phyloP scores from a whole-genome alignment of 1,139 yeast genomes.

The Pichia sp. region DNA sequence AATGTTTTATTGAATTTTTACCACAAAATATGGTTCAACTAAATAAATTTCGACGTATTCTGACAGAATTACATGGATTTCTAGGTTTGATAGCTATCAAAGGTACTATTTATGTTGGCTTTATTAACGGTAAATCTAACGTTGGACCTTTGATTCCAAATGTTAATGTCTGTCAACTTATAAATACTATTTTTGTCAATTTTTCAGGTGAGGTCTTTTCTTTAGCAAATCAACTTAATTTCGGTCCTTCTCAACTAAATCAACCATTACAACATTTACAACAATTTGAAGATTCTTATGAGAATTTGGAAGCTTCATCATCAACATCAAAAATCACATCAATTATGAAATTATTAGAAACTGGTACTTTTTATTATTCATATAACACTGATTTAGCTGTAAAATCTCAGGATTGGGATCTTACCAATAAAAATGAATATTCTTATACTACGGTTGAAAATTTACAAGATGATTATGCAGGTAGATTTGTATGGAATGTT shows the following conservation, averaged over 20 bases:
- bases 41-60: conserved; percentile 28
- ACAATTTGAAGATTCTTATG: conserved; percentile 8
- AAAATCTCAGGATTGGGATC: conserved; percentile 49
- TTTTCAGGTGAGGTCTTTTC: conserved; percentile 43
- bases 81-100: conserved; percentile 55
- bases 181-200: conserved; percentile 58
- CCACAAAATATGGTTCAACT: conserved; percentile 37
- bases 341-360: conserved; percentile 47
- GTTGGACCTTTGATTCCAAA: conserved; percentile 55
- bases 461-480: conserved; percentile 38
- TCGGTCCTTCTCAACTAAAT: neutral
- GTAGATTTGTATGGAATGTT: conserved; percentile 60
- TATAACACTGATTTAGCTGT: conserved; percentile 60
- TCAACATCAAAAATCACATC: conserved; percentile 38
- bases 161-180: conserved; percentile 47
- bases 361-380: conserved; percentile 64
- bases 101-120: conserved; percentile 49
- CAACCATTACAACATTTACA: conserved; percentile 5
- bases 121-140: conserved; percentile 48
- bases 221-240: conserved; percentile 1
- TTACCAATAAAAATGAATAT: neutral
- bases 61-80: conserved; percentile 42
- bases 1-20: conserved; percentile 45
- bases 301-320: conserved; percentile 8
- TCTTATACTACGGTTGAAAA: conserved; percentile 16